These are phyloP conservation scores for Massariosphaeria phaeospora DNA, from an alignment of 495 filamentous ascomycete genomes.

Conservation along the genomic window DNA sequence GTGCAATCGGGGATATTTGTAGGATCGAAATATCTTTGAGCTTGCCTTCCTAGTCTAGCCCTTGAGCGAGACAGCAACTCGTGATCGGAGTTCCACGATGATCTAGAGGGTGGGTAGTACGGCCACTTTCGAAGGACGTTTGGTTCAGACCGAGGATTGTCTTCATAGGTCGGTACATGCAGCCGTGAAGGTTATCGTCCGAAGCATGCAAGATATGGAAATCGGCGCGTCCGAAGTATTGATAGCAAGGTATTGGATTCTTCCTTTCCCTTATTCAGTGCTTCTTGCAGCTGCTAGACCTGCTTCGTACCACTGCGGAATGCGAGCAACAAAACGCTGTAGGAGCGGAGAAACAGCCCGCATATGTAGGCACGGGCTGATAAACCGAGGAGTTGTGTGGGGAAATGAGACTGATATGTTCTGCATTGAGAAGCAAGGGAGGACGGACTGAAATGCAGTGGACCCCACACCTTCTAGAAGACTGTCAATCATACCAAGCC, in stretches of 20 bases:
- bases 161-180: no score
- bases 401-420: background rate
- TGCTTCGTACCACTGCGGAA: background rate
- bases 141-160: no score
- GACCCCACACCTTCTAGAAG: conserved; percentile 14
- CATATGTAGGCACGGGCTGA: background rate
- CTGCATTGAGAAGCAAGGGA: conserved; percentile 17
- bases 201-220: background rate
- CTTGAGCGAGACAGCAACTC: no score
- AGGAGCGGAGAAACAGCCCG: background rate
- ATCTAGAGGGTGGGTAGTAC: no score
- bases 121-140: no score
- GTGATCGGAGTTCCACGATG: no score
- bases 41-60: no score
- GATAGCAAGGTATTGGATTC: background rate
- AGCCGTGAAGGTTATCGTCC: no score
- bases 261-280: conserved; percentile 1
- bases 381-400: background rate
- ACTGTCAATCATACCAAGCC: background rate
- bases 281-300: background rate
- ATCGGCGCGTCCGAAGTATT: background rate
- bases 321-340: background rate
- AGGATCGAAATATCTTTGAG: no score
- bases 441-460: background rate
- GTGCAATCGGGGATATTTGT: no score